Conservation (phyloP, 805 yeast genomes). For the Metschnikowia amazonensis region DNA sequence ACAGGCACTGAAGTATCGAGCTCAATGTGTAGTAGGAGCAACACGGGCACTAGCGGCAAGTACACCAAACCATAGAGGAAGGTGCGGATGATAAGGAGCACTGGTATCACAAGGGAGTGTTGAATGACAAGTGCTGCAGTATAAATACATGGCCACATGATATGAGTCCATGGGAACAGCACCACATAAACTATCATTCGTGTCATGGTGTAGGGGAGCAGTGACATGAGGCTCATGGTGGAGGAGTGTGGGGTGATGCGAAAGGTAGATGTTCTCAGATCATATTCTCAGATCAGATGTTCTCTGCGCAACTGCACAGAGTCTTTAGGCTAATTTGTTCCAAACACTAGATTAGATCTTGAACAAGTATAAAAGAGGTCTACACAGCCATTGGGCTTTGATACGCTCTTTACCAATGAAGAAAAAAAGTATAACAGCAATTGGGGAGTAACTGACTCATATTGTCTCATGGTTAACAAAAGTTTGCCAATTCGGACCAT, state of each 20-base stretch:
- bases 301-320: not conserved
- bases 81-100: constrained; percentile 15
- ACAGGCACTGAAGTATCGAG: constrained; percentile 16
- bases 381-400: too few relatives aligned
- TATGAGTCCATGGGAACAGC: constrained; percentile 14
- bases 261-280: not conserved
- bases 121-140: constrained; percentile 9
- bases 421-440: too few relatives aligned
- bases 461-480: not conserved
- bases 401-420: too few relatives aligned
- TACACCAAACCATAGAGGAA: constrained; percentile 17
- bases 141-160: constrained; percentile 9
- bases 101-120: constrained; percentile 15
- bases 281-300: not conserved
- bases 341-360: too few relatives aligned
- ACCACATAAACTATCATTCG: not conserved
- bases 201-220: not conserved
- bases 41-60: constrained; percentile 17
- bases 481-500: not conserved
- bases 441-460: too few relatives aligned
- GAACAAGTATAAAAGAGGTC: too few relatives aligned
- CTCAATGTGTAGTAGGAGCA: constrained; percentile 8
- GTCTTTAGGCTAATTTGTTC: too few relatives aligned
- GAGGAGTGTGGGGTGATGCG: constrained; percentile 3
- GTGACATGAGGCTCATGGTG: not conserved